Evolutionary conservation across 169 alveolate species (phyloP).

Genomic region (Miamiensis avidus): DNA sequence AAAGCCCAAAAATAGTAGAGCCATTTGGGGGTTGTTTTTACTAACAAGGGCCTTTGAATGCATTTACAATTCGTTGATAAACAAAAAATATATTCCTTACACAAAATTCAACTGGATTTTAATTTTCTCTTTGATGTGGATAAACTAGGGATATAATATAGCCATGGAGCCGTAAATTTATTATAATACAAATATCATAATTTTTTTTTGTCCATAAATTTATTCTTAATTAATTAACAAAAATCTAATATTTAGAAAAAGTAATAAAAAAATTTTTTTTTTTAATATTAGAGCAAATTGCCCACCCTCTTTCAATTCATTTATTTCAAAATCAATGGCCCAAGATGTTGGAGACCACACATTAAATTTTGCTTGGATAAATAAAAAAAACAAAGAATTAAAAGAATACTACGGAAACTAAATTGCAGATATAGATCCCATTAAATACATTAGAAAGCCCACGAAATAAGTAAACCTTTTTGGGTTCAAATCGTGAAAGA

Average conservation of each 20-base stretch:
- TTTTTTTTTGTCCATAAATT: too few relatives aligned
- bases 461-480: background rate
- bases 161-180: background rate
- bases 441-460: background rate
- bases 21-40: constrained; percentile 24
- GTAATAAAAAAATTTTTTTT: too few relatives aligned
- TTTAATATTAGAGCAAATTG: background rate
- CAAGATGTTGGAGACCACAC: background rate
- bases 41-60: constrained; percentile 15
- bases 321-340: background rate
- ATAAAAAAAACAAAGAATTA: background rate
- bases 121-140: background rate
- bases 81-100: background rate
- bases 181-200: too few relatives aligned
- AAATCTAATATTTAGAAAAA: too few relatives aligned
- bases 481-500: background rate
- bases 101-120: background rate
- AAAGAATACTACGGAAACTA: background rate
- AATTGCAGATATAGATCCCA: background rate
- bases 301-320: background rate
- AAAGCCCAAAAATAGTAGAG: constrained; percentile 1
- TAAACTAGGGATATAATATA: background rate
- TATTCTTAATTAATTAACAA: background rate
- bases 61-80: constrained; percentile 12
- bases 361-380: background rate